Conservation (phyloP, 805 yeast species). For the Metschnikowia kofuensis region DNA sequence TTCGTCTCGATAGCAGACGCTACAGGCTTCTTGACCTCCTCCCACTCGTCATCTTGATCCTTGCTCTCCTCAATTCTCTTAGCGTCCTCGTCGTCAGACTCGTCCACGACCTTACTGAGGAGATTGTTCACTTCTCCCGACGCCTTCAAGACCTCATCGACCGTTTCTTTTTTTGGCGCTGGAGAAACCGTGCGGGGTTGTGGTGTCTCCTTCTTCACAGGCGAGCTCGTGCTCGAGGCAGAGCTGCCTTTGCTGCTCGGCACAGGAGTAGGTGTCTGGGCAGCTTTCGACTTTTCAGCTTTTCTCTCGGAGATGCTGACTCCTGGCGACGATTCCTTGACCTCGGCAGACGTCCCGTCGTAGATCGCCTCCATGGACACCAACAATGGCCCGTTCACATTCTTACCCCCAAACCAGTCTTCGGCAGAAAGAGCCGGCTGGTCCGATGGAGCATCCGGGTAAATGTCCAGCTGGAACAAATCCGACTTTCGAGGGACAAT, state of each 20-base stretch:
- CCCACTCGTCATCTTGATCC: conserved; percentile 40
- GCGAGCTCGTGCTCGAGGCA: neutral
- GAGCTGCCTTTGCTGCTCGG: neutral
- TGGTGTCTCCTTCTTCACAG: neutral
- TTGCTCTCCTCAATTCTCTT: conserved; percentile 18
- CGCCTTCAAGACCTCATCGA: conserved; percentile 35
- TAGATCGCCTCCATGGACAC: conserved; percentile 72
- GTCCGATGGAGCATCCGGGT: conserved; percentile 83
- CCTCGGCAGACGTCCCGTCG: conserved; percentile 65
- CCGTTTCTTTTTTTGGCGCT: conserved; percentile 5
- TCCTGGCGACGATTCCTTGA: conserved; percentile 40
- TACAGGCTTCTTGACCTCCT: conserved; percentile 33
- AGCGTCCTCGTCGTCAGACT: conserved; percentile 38
- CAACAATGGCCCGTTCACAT: conserved; percentile 78
- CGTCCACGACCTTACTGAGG: conserved; percentile 37
- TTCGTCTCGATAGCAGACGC: conserved; percentile 2
- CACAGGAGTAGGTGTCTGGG: too few relatives aligned
- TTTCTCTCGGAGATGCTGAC: conserved; percentile 25
- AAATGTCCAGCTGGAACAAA: conserved; percentile 87
- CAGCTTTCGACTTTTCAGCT: neutral
- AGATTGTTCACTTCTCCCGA: conserved; percentile 34
- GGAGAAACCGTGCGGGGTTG: conserved; percentile 9
- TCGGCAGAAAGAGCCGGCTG: conserved; percentile 74
- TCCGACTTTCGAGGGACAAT: conserved; percentile 93
- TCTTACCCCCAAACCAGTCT: conserved; percentile 79